Conservation (phyloP, 495 filamentous ascomycete genomes). For the Daldinia vernicosa region DNA sequence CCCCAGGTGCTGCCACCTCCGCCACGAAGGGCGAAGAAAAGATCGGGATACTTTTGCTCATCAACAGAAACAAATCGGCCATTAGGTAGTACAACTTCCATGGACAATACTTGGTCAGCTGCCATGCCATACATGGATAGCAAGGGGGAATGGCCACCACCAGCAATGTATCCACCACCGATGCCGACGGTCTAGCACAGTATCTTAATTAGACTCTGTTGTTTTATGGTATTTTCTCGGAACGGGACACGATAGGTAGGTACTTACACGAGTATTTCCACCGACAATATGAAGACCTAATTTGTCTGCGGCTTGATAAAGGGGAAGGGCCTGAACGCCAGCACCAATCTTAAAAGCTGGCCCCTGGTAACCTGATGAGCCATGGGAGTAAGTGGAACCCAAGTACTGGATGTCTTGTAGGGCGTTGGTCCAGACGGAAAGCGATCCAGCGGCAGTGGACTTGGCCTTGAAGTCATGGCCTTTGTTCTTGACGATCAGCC, state of each 20-base stretch:
- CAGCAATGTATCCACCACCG: constrained; percentile 54
- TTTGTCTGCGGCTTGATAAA: constrained; percentile 58
- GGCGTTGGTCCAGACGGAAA: constrained; percentile 68
- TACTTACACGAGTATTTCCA: constrained; percentile 52
- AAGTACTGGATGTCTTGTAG: constrained; percentile 33
- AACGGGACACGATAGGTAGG: not conserved
- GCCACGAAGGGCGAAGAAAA: constrained; percentile 65
- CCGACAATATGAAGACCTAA: constrained; percentile 62
- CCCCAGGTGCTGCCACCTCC: constrained; percentile 63
- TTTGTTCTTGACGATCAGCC: constrained; percentile 70
- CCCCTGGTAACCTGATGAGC: constrained; percentile 51
- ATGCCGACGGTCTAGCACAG: constrained; percentile 44
- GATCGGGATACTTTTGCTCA: constrained; percentile 53
- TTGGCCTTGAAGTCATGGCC: constrained; percentile 72
- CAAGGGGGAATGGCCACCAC: constrained; percentile 57
- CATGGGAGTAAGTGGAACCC: constrained; percentile 3
- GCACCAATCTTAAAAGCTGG: constrained; percentile 65
- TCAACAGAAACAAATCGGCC: constrained; percentile 55
- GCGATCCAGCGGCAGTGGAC: constrained; percentile 56
- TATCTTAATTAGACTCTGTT: not conserved
- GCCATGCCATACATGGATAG: constrained; percentile 55
- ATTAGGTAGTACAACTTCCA: constrained; percentile 57
- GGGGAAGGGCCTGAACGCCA: constrained; percentile 63
- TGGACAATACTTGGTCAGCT: constrained; percentile 57
- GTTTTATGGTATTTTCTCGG: not conserved